Base-by-base conservation (phyloP, 192 early-diverging fungal genomes). In the Coemansia aciculifera region DNA sequence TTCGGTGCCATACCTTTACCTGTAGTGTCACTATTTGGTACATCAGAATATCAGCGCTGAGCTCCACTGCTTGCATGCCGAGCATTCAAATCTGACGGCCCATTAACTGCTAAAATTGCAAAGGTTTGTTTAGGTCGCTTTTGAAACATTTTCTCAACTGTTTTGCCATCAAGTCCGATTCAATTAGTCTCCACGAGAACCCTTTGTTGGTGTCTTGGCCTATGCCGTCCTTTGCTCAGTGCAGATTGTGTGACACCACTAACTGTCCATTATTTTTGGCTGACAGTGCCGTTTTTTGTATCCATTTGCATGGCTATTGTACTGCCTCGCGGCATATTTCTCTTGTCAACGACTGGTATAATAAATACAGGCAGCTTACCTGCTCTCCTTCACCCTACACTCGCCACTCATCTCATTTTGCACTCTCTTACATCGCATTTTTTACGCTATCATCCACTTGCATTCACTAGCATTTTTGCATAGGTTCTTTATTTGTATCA, bases 341-440 rank as follows among this genome's bases (percentile, higher is more conserved):
- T 24, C 3, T 40, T 12, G 1, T 10, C 12, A 29, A 11, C 11
- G 51, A 24, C 12, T 27, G 51, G 51, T 29, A 32, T 34, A 56
- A 56, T 32, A 56, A 56, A 56, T 56, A 56, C 29, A 34, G 17
- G 15, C 9, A 11, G 11, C 51, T 11, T 27, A 29, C 51, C 27
- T 9, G 24, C 54, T 5, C 54, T 32, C 29, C 15, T 7, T 15
- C 29, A 13, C 29, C 11, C 31, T 5, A 29, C 4, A 1, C 29
- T 32, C 54, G 34, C 54, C 6, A 13, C 17, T 5, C 11, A 29
- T 56, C 54, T 17, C 15, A 17, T 17, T 23, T 56, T 17, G 7
- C 29, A 32, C 27, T 17, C 15, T 56, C 54, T 56, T 56, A 31
- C 54, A 56, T 56, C 54, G 54, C 54, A 56, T 56, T 17, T 56